phyloP scores from a whole-genome alignment of 306 rosid genomes.

The Hippophae gyantsensis region DNA sequence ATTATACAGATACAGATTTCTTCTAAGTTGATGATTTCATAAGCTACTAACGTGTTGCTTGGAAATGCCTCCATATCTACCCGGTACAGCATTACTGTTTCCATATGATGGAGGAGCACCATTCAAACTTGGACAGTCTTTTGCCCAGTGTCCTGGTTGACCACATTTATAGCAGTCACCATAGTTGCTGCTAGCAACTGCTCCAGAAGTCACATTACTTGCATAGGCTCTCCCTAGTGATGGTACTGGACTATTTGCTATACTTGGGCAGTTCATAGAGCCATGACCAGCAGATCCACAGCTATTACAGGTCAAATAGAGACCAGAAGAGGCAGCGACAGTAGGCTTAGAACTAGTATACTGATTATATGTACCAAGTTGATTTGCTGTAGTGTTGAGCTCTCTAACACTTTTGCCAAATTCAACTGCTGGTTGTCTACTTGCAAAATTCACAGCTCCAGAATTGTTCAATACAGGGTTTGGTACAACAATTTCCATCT shows the following conservation, averaged over 20 bases:
- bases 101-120: slow-evolving; percentile 51
- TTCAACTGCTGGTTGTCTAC: slow-evolving; percentile 32
- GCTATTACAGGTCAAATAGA: slow-evolving; percentile 39
- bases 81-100: slow-evolving; percentile 28
- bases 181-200: slow-evolving; percentile 22
- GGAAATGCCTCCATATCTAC: slow-evolving; percentile 44
- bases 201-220: slow-evolving; percentile 35
- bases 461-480: slow-evolving; percentile 22
- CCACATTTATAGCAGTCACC: slow-evolving; percentile 77
- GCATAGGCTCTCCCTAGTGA: slow-evolving; percentile 34
- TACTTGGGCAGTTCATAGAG: slow-evolving; percentile 51
- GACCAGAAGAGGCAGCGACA: slow-evolving; percentile 24
- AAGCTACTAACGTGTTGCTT: slow-evolving; percentile 33
- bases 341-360: slow-evolving; percentile 27
- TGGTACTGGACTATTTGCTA: slow-evolving; percentile 30
- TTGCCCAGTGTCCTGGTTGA: slow-evolving; percentile 75
- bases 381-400: slow-evolving; percentile 37
- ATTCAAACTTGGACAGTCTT: slow-evolving; percentile 55
- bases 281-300: slow-evolving; percentile 72
- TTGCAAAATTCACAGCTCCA: slow-evolving; percentile 23
- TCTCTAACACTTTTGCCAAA: slow-evolving; percentile 35
- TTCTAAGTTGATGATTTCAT: slow-evolving; percentile 21
- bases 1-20: slow-evolving; percentile 4
- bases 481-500: slow-evolving; percentile 24
- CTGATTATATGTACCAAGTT: slow-evolving; percentile 42